Evolutionary conservation across 495 filamentous ascomycete species (phyloP), one percentile per base, ranked within the genome.

Genomic region (Diplogelasinospora grovesii): DNA sequence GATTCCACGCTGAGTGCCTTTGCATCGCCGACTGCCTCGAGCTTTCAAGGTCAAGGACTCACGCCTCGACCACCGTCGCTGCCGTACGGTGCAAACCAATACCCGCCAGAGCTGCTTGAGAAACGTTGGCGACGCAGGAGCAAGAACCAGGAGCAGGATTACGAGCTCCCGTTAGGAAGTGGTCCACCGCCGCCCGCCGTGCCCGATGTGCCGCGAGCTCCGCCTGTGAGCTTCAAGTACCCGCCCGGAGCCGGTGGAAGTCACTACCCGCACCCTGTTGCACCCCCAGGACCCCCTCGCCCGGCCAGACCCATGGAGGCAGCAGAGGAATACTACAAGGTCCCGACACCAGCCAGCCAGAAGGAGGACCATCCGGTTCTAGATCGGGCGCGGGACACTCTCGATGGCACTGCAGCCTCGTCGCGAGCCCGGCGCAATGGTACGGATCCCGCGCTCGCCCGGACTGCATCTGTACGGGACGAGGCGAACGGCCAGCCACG

Each of bases 181-280:
- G 48, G 24, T 20, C 45, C 50, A 3, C 42, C 60, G 23, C 73
- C 65, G 5, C 77, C 75, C 41, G 66, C 70, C 28, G 79, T 72
- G 16, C 74, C 79, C 36, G 79, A 81, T 39, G 72, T 66, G 2
- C 78, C 79, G 4, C 71, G 70, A 52, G 68, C 68, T 18, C 76
- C 73, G 16, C 73, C 78, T 1, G 56, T 72, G n/a, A 78, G 75
- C 28, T 83, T 79, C 53, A 68, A 60, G 43, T 59, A 69, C 14
- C 68, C 73, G 18, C 66, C 75, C 41, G 60, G 53, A 22, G 64
- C 53, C 44, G 61, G 59, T n/a, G 53, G 55, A 33, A 50, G 56
- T 11, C 49, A 57, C 13, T 53, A 58, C 26, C 48, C 56, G 8
- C 53, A 64, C 43, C 48, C 53, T 33, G 22, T 19, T n/a, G 18